A percentile compares a stretch with the other conserved stretches of the same genome.
phyloP scores from a whole-genome alignment of 768 basidiomycete genomes.

The Rhodotorula diobovata region DNA sequence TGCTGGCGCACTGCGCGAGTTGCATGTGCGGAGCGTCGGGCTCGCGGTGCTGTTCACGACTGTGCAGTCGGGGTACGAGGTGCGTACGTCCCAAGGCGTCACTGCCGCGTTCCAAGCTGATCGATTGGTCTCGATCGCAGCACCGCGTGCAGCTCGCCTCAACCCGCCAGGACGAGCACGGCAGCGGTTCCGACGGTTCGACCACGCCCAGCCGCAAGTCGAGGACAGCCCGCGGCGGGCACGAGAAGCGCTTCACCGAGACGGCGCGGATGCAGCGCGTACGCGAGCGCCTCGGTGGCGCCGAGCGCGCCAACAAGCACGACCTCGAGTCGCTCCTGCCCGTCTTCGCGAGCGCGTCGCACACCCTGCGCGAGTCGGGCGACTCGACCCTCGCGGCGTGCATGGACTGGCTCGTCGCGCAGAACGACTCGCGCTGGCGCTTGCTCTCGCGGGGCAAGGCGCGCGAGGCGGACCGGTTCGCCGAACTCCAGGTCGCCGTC shows the following conservation, averaged over 20 bases:
- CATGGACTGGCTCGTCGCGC: conserved; percentile 44
- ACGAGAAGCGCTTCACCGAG: not conserved
- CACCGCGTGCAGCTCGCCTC: not conserved
- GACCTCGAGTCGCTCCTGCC: conserved; percentile 46
- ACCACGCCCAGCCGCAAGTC: not conserved
- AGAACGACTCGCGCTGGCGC: conserved; percentile 24
- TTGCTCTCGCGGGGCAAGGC: not conserved
- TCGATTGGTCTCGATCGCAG: not conserved
- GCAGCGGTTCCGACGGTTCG: not conserved
- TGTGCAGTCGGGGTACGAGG: conserved; percentile 11
- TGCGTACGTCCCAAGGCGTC: not conserved
- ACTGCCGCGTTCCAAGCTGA: too few species aligned
- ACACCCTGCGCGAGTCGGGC: conserved; percentile 40
- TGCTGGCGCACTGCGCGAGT: conserved; percentile 14
- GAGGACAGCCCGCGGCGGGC: not conserved
- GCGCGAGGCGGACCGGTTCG: not conserved
- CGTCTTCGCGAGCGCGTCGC: conserved; percentile 35
- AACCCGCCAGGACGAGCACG: not conserved
- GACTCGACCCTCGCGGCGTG: conserved; percentile 39
- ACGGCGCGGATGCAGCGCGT: conserved; percentile 25
- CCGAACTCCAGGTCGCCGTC: conserved; percentile 13
- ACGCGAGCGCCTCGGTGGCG: conserved; percentile 9
- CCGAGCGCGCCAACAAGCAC: conserved; percentile 40
- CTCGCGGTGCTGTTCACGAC: conserved; percentile 16
- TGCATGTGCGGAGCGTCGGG: conserved; percentile 17